Evolutionary conservation across 495 filamentous ascomycete species (phyloP), one percentile per base, ranked within the genome.

Genomic region (Penicillium longicatenatum): DNA sequence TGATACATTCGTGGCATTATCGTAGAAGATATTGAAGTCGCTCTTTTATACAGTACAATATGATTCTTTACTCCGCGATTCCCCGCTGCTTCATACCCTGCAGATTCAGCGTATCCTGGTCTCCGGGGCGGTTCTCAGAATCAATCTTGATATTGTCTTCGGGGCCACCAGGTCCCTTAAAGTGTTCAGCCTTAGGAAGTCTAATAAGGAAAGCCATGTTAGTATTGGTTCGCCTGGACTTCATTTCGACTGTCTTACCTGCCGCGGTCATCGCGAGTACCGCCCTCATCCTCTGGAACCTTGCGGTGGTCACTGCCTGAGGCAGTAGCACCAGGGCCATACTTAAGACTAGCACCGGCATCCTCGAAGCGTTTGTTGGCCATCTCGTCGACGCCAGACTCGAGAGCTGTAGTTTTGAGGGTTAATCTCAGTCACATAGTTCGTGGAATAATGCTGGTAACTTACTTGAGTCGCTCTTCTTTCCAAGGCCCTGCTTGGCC

Each of bases 351-450:
- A 8, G 51, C 51, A 4, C 74, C 65, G 53, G 73, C 63, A 16
- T 70, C 54, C 24, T 75, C 66, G 66, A 85, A 84, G 49, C 76
- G 75, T 47, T 67, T 58, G 14, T 67, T 55, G 19, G 74, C 81
- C 61, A 69, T 63, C 52, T 78, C 69, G 61, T 84, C 71, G 62
- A 85, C 72, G 52, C 80, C 80, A 42, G 82, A 85, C 65, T 86
- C 82, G 46, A 65, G 45, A 16, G 76, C 80, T 84, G 44, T 35
- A 41, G 41, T 26, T 50, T 30, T 26, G 0, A 26, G 3, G 26
- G 14, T 50, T 31, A 41, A 22, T 4, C 24, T 21, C 14, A 2
- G 16, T 1, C 33, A 16, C 19, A 26, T 26, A 4, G 7, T 26
- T 26, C 26, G 26, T 26, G 7, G 3, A 26, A 6, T 0, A 4